Evolutionary conservation across 2,329 filamentous ascomycete genomes (phyloP).

Genomic region (Pseudodiploospora longispora): DNA sequence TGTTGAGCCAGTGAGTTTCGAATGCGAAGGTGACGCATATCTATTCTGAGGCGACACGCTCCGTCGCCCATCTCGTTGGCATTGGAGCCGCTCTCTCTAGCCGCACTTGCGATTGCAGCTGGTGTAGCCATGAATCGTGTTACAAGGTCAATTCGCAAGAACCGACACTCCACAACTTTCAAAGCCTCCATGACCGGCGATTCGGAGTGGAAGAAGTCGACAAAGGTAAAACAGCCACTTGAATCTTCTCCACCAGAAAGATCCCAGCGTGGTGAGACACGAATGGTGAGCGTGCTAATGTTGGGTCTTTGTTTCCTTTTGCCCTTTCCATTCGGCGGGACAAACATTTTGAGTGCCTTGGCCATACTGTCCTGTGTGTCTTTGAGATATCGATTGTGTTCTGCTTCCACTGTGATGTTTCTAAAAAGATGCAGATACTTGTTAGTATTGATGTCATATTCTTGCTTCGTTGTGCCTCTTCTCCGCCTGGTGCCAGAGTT

Average conservation of each 20-base stretch:
- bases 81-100: too few relatives aligned
- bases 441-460: slow-evolving; percentile 20
- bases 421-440: slow-evolving; percentile 33
- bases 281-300: slow-evolving; percentile 35
- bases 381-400: slow-evolving; percentile 28
- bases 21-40: slow-evolving; percentile 10
- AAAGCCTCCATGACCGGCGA: slow-evolving; percentile 24
- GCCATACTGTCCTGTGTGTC: slow-evolving; percentile 23
- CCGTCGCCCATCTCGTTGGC: neutral
- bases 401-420: slow-evolving; percentile 33
- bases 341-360: slow-evolving; percentile 29
- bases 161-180: slow-evolving; percentile 24
- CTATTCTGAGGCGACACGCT: slow-evolving; percentile 8
- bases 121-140: slow-evolving; percentile 9
- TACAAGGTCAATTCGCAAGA: slow-evolving; percentile 27
- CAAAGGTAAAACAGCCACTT: slow-evolving; percentile 23
- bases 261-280: slow-evolving; percentile 25
- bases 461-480: neutral
- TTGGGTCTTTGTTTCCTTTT: slow-evolving; percentile 8
- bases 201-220: slow-evolving; percentile 24
- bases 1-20: neutral
- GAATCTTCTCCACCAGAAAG: slow-evolving; percentile 2
- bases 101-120: neutral
- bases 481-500: neutral
- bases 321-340: slow-evolving; percentile 10